Conservation (phyloP, 768 basidiomycete species). For the Boletus patriciae region DNA sequence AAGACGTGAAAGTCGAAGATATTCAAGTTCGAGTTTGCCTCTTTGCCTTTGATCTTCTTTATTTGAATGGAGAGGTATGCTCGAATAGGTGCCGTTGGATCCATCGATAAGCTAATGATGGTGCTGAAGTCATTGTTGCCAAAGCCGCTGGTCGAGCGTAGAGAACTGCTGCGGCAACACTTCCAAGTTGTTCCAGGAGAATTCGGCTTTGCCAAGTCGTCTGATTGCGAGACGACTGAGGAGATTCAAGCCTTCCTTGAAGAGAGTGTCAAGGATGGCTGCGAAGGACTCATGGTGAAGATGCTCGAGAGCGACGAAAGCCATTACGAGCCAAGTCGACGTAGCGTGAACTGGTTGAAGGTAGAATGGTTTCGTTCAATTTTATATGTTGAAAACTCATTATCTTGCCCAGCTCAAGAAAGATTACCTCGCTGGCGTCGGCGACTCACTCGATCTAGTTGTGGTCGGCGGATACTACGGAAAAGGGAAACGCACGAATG, state of each 20-base stretch:
- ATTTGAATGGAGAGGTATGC: slow-evolving; percentile 89
- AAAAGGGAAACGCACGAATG: slow-evolving; percentile 95
- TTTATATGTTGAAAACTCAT: slow-evolving; percentile 1
- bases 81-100: not conserved
- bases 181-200: slow-evolving; percentile 84
- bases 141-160: slow-evolving; percentile 69
- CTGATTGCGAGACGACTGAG: slow-evolving; percentile 85
- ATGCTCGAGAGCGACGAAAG: slow-evolving; percentile 92
- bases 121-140: slow-evolving; percentile 73
- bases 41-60: slow-evolving; percentile 96
- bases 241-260: slow-evolving; percentile 95
- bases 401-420: slow-evolving; percentile 78
- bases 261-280: slow-evolving; percentile 96
- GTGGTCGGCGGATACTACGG: slow-evolving; percentile 98
- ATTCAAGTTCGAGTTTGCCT: slow-evolving; percentile 96
- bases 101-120: not conserved
- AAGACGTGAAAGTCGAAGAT: slow-evolving; percentile 97
- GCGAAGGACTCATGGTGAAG: slow-evolving; percentile 99
- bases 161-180: slow-evolving; percentile 72
- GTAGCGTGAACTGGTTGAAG: slow-evolving; percentile 98
- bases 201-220: slow-evolving; percentile 90
- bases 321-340: slow-evolving; percentile 91
- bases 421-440: slow-evolving; percentile 94
- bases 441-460: slow-evolving; percentile 95
- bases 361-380: slow-evolving; percentile 40